Evolutionary conservation across 2,329 filamentous ascomycete species (phyloP), one percentile per base, ranked within the genome.

Genomic region (Cercospora zeae-maydis): DNA sequence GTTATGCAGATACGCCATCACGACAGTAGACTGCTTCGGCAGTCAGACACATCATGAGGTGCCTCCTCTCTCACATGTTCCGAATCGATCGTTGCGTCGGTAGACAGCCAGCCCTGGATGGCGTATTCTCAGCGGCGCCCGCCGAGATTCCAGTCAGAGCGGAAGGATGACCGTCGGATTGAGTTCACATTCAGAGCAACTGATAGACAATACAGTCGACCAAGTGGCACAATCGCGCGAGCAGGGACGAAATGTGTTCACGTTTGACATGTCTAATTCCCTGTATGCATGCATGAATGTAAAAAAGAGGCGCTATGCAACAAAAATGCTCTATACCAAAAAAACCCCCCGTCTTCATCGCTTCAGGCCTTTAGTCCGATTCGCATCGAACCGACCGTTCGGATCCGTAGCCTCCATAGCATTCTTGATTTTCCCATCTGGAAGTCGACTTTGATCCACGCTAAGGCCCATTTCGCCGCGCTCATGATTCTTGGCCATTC

Each of bases 401-500:
- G 49, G 55, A 11, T 49, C 61, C 24, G 58, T 60, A 16, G 42
- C 54, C 21, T 19, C 19, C 24, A 24, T 51, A 19, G 67, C 66
- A 13, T 63, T 37, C 47, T 61, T 63, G 53, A 68, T 62, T n/a
- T 66, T 64, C 19, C 59, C 66, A 51, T 65, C 66, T 33, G 63
- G 53, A 21, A 69, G 59, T 37, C 66, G 65, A 1, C 31, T 45
- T 11, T 49, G 57, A 49, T 70, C 62, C 14, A 70, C 59, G 13
- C 57, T 58, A 6, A 70, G 42, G 2, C 51, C 57, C 60, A 69
- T 63, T 13, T 66, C 63, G 4, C 68, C 67, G 2, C 67, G 55
- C 10, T 63, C 64, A 19, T 68, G 67, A 51, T 63, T 68, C 63
- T 68, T 68, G 49, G 69, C 70, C 59, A 72, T 67, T 37, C 83